A percentile compares a stretch with the other conserved stretches of the same genome.
These are phyloP conservation scores for Begonia loranthoides DNA, from an alignment of 306 rosid genomes.

Conservation along the genomic window DNA sequence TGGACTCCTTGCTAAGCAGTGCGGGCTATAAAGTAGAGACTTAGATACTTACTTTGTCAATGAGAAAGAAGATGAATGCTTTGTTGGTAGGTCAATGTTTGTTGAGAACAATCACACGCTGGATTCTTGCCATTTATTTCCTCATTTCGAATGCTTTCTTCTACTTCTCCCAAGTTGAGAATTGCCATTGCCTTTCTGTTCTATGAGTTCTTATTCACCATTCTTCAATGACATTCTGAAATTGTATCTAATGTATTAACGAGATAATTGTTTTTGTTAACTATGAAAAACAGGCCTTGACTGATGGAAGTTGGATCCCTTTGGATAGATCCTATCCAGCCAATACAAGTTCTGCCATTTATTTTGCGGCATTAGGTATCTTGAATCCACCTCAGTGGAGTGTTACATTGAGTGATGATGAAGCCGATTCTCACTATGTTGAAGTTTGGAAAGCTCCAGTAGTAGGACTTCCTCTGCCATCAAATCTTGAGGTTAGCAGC, in stretches of 20 bases:
- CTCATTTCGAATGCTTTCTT: no score
- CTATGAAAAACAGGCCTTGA: conserved; percentile 36
- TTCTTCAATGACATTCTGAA: no score
- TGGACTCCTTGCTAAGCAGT: no score
- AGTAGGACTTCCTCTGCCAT: conserved; percentile 77
- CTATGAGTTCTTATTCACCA: no score
- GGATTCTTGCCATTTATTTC: neutral
- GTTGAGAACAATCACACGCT: no score
- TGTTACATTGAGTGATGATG: conserved; percentile 48
- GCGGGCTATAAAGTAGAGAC: no score
- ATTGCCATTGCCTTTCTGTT: no score
- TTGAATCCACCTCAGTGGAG: conserved; percentile 71
- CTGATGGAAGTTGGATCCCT: conserved; percentile 28
- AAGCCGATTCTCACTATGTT: conserved; percentile 40
- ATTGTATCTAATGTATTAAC: no score
- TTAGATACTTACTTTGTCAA: conserved; percentile 33
- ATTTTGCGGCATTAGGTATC: conserved; percentile 64
- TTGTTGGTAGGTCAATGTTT: conserved; percentile 33
- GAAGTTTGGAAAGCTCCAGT: conserved; percentile 62
- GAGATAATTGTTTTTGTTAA: no score
- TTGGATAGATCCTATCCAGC: conserved; percentile 30
- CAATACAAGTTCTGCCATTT: conserved; percentile 26
- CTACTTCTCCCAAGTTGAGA: neutral
- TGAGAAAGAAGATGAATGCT: conserved; percentile 25
- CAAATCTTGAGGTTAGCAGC: conserved; percentile 44